Conservation (phyloP, 305 asterid genomes). For the Coffea humblotiana region DNA sequence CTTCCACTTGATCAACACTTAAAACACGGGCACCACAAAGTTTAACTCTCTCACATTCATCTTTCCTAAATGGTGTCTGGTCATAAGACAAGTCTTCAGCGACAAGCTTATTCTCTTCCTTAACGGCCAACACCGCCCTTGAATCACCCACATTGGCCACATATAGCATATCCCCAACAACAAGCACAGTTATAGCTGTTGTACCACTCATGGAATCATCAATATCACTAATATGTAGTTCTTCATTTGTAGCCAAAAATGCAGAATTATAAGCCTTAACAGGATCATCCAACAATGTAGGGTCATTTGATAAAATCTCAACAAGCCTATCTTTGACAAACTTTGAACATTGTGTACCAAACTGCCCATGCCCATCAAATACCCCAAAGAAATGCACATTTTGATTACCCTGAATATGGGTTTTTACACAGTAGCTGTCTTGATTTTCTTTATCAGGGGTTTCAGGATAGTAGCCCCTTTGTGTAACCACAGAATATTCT, state of each 20-base stretch:
- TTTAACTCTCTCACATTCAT: conserved; percentile 90
- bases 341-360: conserved; percentile 72
- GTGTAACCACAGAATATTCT: conserved; percentile 67
- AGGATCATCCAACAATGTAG: conserved; percentile 74
- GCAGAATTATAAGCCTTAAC: conserved; percentile 72
- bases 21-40: conserved; percentile 90
- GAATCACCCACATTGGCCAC: conserved; percentile 99
- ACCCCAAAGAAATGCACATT: conserved; percentile 96
- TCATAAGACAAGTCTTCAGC: conserved; percentile 78
- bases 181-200: conserved; percentile 82
- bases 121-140: conserved; percentile 83
- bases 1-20: conserved; percentile 96
- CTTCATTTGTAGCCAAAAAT: conserved; percentile 66
- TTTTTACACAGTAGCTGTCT: conserved; percentile 71
- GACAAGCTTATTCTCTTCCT: conserved; percentile 61
- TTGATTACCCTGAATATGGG: conserved; percentile 68
- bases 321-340: conserved; percentile 77
- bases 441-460: conserved; percentile 87
- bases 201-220: conserved; percentile 99
- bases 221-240: conserved; percentile 67
- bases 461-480: conserved; percentile 88
- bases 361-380: conserved; percentile 89
- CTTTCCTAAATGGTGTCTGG: conserved; percentile 92
- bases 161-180: conserved; percentile 68
- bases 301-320: conserved; percentile 53